phyloP scores from a whole-genome alignment of 2,329 filamentous ascomycete species.

The Nigrospora oryzae region DNA sequence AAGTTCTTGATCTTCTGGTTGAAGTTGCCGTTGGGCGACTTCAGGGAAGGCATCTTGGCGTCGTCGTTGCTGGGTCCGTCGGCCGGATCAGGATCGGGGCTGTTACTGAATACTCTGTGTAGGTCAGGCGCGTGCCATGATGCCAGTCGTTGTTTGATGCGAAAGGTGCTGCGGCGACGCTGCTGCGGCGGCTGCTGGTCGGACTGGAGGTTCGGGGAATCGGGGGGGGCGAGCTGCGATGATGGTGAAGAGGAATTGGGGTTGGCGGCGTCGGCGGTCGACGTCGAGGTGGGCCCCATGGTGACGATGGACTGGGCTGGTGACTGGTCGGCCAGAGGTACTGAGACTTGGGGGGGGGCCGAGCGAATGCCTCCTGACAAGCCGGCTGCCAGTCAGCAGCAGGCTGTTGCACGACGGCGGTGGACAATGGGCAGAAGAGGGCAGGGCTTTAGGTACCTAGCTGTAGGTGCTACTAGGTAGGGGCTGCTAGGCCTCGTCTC shows the following conservation, averaged over 20 bases:
- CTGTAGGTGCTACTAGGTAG: too few relatives aligned
- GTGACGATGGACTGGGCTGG: neutral
- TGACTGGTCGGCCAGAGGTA: too few relatives aligned
- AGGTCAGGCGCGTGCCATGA: slow-evolving; percentile 23
- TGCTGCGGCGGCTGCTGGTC: slow-evolving; percentile 7
- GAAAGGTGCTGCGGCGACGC: slow-evolving; percentile 11
- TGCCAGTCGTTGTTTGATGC: slow-evolving; percentile 22
- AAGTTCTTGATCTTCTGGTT: slow-evolving; percentile 63
- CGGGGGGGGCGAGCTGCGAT: slow-evolving; percentile 1
- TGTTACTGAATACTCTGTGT: slow-evolving; percentile 7
- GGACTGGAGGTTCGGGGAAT: slow-evolving; percentile 5
- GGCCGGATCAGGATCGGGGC: slow-evolving; percentile 9
- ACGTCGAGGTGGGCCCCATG: slow-evolving; percentile 6
- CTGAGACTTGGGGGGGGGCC: too few relatives aligned
- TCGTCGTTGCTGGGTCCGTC: neutral
- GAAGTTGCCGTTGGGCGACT: slow-evolving; percentile 49
- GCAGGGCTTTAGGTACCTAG: too few relatives aligned
- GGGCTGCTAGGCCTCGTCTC: too few relatives aligned
- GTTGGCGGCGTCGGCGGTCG: slow-evolving; percentile 2
- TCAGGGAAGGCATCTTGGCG: slow-evolving; percentile 41
- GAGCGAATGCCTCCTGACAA: too few relatives aligned
- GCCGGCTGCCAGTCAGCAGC: too few relatives aligned
- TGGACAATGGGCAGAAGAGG: too few relatives aligned
- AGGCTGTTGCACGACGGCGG: too few relatives aligned
- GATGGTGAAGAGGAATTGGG: slow-evolving; percentile 5